phyloP scores from a whole-genome alignment of 176 grass and related monocot species.

The Eleusine indica region DNA sequence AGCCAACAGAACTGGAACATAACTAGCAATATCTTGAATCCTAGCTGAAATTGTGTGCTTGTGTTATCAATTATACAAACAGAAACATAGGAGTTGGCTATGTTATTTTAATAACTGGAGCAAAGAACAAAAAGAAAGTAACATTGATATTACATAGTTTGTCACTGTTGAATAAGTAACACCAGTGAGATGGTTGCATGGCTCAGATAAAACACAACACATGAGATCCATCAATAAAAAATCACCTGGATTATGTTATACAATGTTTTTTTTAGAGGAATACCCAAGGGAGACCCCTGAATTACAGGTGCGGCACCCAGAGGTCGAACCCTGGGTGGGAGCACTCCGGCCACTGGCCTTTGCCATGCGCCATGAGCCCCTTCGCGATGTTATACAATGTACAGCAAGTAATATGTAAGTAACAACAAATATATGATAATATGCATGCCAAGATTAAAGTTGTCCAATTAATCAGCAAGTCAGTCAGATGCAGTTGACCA shows the following conservation, averaged over 20 bases:
- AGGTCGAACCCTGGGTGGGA: no score
- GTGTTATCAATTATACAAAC: constrained; percentile 8
- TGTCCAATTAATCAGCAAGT: no score
- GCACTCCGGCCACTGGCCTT: no score
- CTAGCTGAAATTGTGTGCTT: not conserved
- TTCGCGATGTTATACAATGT: not conserved
- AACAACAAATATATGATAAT: not conserved
- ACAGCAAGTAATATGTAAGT: constrained; percentile 3
- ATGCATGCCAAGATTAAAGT: not conserved
- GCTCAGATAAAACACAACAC: not conserved
- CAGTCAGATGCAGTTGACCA: no score
- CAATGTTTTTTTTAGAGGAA: not conserved
- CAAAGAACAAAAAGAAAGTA: constrained; percentile 19
- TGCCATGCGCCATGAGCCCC: no score
- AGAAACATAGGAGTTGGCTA: not conserved
- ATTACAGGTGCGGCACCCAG: no score
- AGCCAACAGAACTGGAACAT: not conserved
- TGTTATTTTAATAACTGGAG: constrained; percentile 3
- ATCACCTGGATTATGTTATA: not conserved
- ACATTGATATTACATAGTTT: not conserved
- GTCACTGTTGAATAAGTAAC: not conserved
- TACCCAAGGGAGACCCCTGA: no score
- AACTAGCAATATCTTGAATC: constrained; percentile 14
- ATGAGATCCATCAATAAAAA: not conserved
- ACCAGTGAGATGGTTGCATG: not conserved